Base-by-base conservation (phyloP, 768 basidiomycete genomes). In the Mycena epipterygia region DNA sequence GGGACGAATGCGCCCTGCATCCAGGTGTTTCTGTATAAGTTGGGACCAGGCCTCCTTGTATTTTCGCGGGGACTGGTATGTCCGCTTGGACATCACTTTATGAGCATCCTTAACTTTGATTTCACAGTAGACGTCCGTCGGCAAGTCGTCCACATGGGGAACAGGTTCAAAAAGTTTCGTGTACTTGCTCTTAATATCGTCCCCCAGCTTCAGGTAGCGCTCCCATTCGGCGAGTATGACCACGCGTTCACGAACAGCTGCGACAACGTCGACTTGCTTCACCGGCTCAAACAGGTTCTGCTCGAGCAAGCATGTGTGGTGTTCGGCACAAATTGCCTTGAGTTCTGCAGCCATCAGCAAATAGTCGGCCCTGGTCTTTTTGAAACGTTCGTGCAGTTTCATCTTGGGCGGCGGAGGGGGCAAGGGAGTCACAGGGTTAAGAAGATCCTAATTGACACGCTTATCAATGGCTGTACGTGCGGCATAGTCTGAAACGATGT, bases 1-100 rank as follows among this genome's bases (percentile, higher is more conserved):
- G 0, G 76, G 78, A 0, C 74, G 66, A 0, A 84, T 73, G 0
- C 76, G 64, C 0, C 83, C 81, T 3, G 78, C 76, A 4, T 67
- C 76, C 0, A 84, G 69, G 35, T 84, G 81, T 3, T 78, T 72
- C 0, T 82, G 48, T 0, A 84, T 70, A 0, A 84, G 60, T 0
- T 30, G 73, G 0, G 70, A 21, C 83, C 83, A 84, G 0, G 76
- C 78, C 0, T 77, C 77, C 9, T 72, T 49, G 37, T 80, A 84
- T 52, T 82, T 83, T 12, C 76, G 70, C 0, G 82, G 81, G 27
- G 75, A 81, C 0, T 75, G 59, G 35, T 83, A 84, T 0, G 68
- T 62, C 0, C 75, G 70, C 0, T 59, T 51, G 0, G 68, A 51
- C 9, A 83, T 74, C 0, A 67, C 52, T 3, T 73, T 67, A 3